These are phyloP conservation scores for Hemileccinum hortonii DNA, from an alignment of 1,284 basidiomycete genomes.

Conservation along the genomic window DNA sequence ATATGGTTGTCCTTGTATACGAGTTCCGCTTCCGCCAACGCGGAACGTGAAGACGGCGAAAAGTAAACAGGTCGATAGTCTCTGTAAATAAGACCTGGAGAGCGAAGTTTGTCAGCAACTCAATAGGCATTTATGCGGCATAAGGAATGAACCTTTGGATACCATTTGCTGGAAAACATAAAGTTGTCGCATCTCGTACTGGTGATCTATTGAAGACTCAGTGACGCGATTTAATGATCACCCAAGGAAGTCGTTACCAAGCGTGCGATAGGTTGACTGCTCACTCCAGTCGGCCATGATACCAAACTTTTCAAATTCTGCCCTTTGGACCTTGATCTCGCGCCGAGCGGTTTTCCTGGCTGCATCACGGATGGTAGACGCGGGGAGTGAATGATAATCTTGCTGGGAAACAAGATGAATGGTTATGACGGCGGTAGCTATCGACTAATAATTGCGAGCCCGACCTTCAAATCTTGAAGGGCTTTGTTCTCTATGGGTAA, in stretches of 20 bases:
- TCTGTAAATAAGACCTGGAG: constrained; percentile 76
- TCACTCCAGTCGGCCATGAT: constrained; percentile 92
- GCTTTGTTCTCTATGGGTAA: constrained; percentile 96
- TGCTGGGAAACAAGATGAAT: constrained; percentile 35
- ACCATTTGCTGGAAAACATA: constrained; percentile 89
- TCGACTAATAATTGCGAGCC: not conserved
- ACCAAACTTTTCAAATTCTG: constrained; percentile 80
- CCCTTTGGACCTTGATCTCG: constrained; percentile 77
- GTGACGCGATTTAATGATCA: not conserved
- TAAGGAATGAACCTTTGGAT: constrained; percentile 56
- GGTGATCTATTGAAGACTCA: constrained; percentile 59
- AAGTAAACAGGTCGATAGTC: constrained; percentile 92
- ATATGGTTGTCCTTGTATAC: constrained; percentile 87
- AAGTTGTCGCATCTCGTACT: constrained; percentile 89
- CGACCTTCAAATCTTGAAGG: constrained; percentile 70
- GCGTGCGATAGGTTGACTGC: constrained; percentile 80
- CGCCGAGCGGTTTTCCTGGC: constrained; percentile 75
- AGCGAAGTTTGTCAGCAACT: not conserved
- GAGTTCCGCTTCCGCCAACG: constrained; percentile 94
- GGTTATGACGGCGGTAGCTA: not conserved
- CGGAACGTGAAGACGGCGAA: constrained; percentile 93
- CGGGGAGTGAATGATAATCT: constrained; percentile 54
- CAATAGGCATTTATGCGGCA: not conserved
- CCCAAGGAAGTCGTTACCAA: constrained; percentile 50
- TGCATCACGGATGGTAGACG: constrained; percentile 66